These are phyloP conservation scores for Stevia rebaudiana DNA, from an alignment of 140 eudicot species.

Conservation along the genomic window DNA sequence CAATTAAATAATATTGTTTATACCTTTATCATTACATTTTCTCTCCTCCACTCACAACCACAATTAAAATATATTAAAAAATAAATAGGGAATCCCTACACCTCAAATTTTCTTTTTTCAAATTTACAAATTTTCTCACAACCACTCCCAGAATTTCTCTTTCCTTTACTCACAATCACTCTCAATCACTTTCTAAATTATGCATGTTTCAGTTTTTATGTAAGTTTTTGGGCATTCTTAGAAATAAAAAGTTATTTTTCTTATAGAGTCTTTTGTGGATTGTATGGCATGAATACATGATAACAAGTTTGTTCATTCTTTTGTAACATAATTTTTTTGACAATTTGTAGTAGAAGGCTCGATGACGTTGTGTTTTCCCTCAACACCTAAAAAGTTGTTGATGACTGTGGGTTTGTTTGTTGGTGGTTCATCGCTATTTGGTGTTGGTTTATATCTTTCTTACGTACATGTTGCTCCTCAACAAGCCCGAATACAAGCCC, in stretches of 20 bases:
- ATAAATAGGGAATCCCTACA: too few species aligned
- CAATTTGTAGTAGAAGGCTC: slow-evolving; percentile 8
- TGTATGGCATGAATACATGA: background rate
- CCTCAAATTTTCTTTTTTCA: too few species aligned
- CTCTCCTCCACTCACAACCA: too few species aligned
- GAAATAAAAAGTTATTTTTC: background rate
- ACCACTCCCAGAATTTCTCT: too few species aligned
- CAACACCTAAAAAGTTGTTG: slow-evolving; percentile 57
- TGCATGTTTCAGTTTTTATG: background rate
- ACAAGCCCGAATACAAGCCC: slow-evolving; percentile 76
- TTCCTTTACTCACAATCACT: too few species aligned
- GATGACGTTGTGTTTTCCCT: slow-evolving; percentile 70
- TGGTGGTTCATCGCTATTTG: slow-evolving; percentile 56
- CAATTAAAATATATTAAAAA: too few species aligned
- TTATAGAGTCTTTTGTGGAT: background rate
- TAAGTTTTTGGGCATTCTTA: background rate
- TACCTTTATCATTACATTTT: too few species aligned
- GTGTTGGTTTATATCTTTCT: slow-evolving; percentile 65
- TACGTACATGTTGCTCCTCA: slow-evolving; percentile 72
- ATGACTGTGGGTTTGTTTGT: slow-evolving; percentile 52
- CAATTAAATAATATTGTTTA: too few species aligned
- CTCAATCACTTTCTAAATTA: too few species aligned
- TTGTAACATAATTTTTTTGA: slow-evolving; percentile 1
- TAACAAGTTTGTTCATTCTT: background rate
- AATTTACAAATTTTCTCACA: too few species aligned